Base-by-base conservation (phyloP, 2,329 filamentous ascomycete species). In the Amylocarpus encephaloides region DNA sequence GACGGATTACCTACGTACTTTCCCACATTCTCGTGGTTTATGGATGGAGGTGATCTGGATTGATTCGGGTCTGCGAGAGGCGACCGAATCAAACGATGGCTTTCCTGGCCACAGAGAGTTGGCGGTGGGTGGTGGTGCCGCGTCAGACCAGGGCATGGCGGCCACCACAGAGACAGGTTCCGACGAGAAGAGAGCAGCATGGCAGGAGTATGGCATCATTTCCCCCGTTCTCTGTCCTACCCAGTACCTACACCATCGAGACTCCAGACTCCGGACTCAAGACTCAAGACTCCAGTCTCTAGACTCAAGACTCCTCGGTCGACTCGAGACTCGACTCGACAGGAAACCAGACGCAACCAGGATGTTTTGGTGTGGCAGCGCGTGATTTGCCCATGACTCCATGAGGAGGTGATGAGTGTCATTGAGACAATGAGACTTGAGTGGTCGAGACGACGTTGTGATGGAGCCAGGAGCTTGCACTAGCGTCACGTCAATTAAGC, bases 141-240 rank as follows among this genome's bases (percentile, higher is more conserved):
- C 15, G 48, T 54, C n/a, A 22, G 49, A 54, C 51, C 30, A 47
- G 52, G 53, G 48, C 56, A 45, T 57, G 51, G 51, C 50, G 53
- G 33, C 50, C 54, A 52, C 42, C 45, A 51, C 42, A 34, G 18
- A 33, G 39, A 13, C n/a, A 13, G 22, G 16, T 13, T 33, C 33
- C 38, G 29, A 41, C 36, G 46, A 19, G 36, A 26, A 15, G n/a
- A 36, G 34, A 13, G 34, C 19, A 15, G 19, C n/a, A 49, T 46
- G 43, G 43, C 47, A 41, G 16, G 41, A 52, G 44, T 42, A 22
- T 40, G 26, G 40, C 18, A 41, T 43, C 35, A 15, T 29, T 33
- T n/a, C n/a, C n/a, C n/a, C n/a, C n/a, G n/a, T n/a, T n/a, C n/a
- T n/a, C n/a, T n/a, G n/a, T n/a, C n/a, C n/a, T n/a, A n/a, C n/a